These are phyloP conservation scores for Solanum clarkiae DNA, from an alignment of 257 asterid genomes.

Conservation along the genomic window DNA sequence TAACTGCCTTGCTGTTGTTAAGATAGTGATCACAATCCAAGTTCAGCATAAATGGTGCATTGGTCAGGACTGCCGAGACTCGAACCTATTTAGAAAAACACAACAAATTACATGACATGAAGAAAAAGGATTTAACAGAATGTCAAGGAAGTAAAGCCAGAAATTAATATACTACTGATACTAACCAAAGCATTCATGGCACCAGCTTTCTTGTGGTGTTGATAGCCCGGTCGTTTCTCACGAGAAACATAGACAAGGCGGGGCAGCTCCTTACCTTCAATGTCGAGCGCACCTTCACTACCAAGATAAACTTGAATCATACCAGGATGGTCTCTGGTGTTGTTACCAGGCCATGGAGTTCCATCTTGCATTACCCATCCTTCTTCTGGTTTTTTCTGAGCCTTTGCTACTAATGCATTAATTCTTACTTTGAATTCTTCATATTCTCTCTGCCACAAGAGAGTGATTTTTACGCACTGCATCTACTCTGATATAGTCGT, in stretches of 20 bases:
- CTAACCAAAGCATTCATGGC: conserved; percentile 77
- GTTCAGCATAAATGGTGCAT: conserved; percentile 76
- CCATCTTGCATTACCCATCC: conserved; percentile 96
- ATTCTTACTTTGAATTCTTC: conserved; percentile 78
- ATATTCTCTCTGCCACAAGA: conserved; percentile 55
- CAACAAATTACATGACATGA: not conserved
- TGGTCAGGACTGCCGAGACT: conserved; percentile 74
- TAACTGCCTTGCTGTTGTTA: conserved; percentile 70
- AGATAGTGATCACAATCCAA: conserved; percentile 86
- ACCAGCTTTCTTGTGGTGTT: conserved; percentile 86
- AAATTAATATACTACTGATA: not conserved
- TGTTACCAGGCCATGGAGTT: conserved; percentile 87
- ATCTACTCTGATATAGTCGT: not conserved
- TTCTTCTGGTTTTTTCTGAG: conserved; percentile 84
- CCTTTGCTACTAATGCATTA: conserved; percentile 68
- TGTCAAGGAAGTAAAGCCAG: not conserved
- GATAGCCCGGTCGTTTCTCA: conserved; percentile 76
- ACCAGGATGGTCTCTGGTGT: conserved; percentile 80
- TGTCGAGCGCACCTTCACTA: conserved; percentile 78
- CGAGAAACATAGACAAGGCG: conserved; percentile 73
- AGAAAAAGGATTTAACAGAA: not conserved
- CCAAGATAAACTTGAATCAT: conserved; percentile 91
- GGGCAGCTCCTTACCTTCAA: conserved; percentile 81
- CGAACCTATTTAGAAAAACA: conserved; percentile 30
- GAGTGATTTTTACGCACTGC: not conserved